phyloP scores from a whole-genome alignment of 345 rosid species.

The Syzygium oleosum region DNA sequence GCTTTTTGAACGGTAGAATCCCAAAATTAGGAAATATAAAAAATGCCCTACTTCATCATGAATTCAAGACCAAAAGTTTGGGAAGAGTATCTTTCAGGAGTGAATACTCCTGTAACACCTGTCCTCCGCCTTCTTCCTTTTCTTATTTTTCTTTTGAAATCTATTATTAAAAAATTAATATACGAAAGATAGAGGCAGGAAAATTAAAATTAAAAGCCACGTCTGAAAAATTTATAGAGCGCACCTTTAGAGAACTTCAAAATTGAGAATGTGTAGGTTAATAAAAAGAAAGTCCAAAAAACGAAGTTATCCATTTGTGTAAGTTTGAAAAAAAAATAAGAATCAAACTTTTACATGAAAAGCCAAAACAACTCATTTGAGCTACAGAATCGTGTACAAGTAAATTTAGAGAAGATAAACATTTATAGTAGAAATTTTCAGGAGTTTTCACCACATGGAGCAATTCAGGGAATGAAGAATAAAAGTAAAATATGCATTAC shows the following conservation, averaged over 20 bases:
- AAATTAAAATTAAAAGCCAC: neutral
- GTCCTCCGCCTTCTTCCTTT: no score
- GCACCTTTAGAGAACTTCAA: no score
- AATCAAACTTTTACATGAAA: neutral
- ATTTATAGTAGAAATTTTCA: no score
- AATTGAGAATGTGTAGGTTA: no score
- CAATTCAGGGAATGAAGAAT: neutral
- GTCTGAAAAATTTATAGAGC: no score
- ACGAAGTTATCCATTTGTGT: no score
- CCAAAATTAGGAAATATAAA: neutral
- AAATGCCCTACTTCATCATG: neutral
- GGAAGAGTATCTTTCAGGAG: neutral
- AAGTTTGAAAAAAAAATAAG: no score
- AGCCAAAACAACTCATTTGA: neutral
- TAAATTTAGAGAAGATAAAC: no score
- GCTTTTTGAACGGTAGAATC: no score
- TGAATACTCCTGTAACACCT: no score
- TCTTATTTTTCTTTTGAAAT: no score
- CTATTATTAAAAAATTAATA: rapidly evolving
- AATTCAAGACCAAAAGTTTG: neutral
- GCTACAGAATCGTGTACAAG: neutral
- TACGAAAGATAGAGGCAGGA: neutral
- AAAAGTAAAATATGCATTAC: neutral
- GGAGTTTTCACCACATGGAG: neutral
- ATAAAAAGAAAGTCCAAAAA: no score